phyloP scores from a whole-genome alignment of 768 basidiomycete species.

The Leccinellum rugosiceps region DNA sequence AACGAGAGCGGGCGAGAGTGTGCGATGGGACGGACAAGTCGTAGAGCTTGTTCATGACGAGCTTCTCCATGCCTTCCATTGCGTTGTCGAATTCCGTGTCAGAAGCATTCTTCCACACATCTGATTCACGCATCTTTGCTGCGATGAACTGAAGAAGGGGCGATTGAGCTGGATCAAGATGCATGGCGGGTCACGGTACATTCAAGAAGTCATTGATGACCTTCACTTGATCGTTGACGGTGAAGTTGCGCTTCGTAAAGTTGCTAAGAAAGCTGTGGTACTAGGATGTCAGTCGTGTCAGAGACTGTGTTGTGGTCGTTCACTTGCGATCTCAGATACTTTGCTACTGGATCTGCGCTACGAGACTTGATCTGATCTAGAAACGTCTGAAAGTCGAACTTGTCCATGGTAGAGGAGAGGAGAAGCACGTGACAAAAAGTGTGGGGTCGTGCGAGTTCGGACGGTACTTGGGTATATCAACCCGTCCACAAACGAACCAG shows the following conservation, averaged over 20 bases:
- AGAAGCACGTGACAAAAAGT: slow-evolving; percentile 1
- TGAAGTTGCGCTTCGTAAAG: slow-evolving; percentile 88
- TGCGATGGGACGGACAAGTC: slow-evolving; percentile 69
- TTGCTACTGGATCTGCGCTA: slow-evolving; percentile 87
- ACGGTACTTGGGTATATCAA: not conserved
- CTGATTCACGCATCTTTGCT: slow-evolving; percentile 78
- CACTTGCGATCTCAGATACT: slow-evolving; percentile 91
- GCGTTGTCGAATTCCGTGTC: slow-evolving; percentile 93
- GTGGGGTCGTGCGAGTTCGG: too few relatives aligned
- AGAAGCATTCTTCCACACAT: slow-evolving; percentile 76
- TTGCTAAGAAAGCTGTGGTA: slow-evolving; percentile 80
- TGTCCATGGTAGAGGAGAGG: slow-evolving; percentile 33
- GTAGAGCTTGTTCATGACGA: slow-evolving; percentile 97
- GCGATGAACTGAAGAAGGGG: slow-evolving; percentile 72
- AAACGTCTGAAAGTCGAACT: slow-evolving; percentile 93
- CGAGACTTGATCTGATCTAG: slow-evolving; percentile 91
- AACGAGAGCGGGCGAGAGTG: not conserved
- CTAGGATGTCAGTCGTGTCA: not conserved
- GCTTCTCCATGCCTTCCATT: slow-evolving; percentile 98
- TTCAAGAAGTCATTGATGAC: slow-evolving; percentile 91
- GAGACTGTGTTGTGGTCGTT: not conserved
- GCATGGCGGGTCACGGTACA: slow-evolving; percentile 37
- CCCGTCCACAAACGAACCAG: not conserved
- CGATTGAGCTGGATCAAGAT: slow-evolving; percentile 9
- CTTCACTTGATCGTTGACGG: slow-evolving; percentile 90